These are phyloP conservation scores for Hanseniaspora singularis DNA, from an alignment of 805 yeast genomes.

Conservation along the genomic window DNA sequence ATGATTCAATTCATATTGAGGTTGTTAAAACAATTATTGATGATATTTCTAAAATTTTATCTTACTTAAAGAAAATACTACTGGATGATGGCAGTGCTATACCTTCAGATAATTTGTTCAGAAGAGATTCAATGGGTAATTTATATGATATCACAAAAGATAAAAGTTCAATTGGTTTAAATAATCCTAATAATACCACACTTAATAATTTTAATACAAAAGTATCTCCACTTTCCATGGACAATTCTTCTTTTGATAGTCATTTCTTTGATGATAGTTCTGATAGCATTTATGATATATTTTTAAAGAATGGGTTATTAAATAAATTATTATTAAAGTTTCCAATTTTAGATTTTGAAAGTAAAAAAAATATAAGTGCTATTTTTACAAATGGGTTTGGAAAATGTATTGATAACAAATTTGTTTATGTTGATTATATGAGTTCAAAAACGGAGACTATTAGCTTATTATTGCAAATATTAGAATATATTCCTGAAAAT, in stretches of 20 bases:
- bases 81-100: constrained; percentile 2
- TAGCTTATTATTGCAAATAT: constrained; percentile 50
- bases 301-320: constrained; percentile 46
- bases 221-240: too few relatives aligned
- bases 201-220: too few relatives aligned
- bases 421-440: constrained; percentile 81
- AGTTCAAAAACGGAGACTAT: constrained; percentile 55
- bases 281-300: background rate
- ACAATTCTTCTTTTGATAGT: background rate
- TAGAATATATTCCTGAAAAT: constrained; percentile 39
- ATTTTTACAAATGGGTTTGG: constrained; percentile 67
- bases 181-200: too few relatives aligned
- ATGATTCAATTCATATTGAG: background rate
- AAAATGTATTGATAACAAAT: constrained; percentile 60
- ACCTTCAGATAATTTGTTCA: too few relatives aligned
- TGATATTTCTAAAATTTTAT: constrained; percentile 1
- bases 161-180: too few relatives aligned
- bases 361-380: constrained; percentile 68
- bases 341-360: constrained; percentile 70
- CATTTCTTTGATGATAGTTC: background rate
- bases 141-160: too few relatives aligned
- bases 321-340: constrained; percentile 48
- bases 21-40: background rate
- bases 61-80: background rate
- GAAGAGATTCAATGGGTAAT: too few relatives aligned